These are phyloP conservation scores for Alternaria incomplexa DNA, from an alignment of 2,329 filamentous ascomycete genomes.

Conservation along the genomic window DNA sequence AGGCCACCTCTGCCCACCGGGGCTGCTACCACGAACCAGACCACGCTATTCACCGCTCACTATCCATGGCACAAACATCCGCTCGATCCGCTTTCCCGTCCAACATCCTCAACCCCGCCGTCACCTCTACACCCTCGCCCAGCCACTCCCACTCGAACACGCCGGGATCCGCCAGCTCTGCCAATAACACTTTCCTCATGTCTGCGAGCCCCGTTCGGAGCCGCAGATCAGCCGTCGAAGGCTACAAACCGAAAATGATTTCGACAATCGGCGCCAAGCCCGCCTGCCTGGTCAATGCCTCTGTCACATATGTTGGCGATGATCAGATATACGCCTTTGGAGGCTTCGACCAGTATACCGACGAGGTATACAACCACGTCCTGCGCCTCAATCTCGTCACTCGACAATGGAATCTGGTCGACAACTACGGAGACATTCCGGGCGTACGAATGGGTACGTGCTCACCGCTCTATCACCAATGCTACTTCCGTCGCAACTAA, in stretches of 20 bases:
- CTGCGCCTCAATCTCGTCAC: slow-evolving; percentile 84
- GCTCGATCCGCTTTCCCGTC: slow-evolving; percentile 28
- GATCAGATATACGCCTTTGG: slow-evolving; percentile 98
- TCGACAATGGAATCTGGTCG: slow-evolving; percentile 92
- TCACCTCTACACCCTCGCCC: slow-evolving; percentile 47
- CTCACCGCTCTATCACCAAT: background rate
- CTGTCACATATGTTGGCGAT: slow-evolving; percentile 97
- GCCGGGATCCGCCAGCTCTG: slow-evolving; percentile 60
- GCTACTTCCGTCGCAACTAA: slow-evolving; percentile 6
- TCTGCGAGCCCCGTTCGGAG: slow-evolving; percentile 69
- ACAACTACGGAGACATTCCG: slow-evolving; percentile 98
- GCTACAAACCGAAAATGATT: slow-evolving; percentile 83
- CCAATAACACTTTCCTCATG: slow-evolving; percentile 90
- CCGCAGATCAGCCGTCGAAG: slow-evolving; percentile 65
- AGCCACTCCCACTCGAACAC: slow-evolving; percentile 49
- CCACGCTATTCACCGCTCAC: slow-evolving; percentile 12
- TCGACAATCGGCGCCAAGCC: slow-evolving; percentile 69
- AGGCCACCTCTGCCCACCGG: slow-evolving; percentile 24
- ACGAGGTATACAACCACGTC: slow-evolving; percentile 99
- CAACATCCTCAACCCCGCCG: slow-evolving; percentile 31
- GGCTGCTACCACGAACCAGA: slow-evolving; percentile 22
- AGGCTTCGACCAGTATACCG: slow-evolving; percentile 97
- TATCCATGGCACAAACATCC: slow-evolving; percentile 40
- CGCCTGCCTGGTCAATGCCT: slow-evolving; percentile 95
- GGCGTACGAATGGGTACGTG: slow-evolving; percentile 90